Evolutionary conservation across 2,329 filamentous ascomycete genomes (phyloP).

Genomic region (Hypoxylon sp.): DNA sequence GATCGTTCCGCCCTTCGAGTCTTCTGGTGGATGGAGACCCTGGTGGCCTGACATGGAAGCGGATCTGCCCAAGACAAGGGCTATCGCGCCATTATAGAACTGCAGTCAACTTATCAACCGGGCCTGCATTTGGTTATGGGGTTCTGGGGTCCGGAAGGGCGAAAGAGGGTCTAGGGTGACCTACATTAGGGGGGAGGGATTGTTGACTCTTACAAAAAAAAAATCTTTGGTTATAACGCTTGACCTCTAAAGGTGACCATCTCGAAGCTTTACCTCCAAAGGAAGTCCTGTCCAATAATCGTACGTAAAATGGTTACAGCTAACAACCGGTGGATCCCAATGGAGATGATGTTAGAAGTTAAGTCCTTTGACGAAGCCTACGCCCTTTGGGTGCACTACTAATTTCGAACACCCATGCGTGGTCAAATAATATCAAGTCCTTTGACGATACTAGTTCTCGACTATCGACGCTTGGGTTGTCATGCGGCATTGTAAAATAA

Average conservation of each 20-base stretch:
- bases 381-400: conserved; percentile 4
- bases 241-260: conserved; percentile 39
- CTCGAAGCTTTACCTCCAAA: conserved; percentile 33
- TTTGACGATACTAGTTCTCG: conserved; percentile 3
- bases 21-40: conserved; percentile 27
- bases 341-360: conserved; percentile 10
- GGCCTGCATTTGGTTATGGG: conserved; percentile 19
- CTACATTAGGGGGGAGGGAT: neutral
- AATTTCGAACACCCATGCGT: neutral
- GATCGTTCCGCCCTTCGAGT: conserved; percentile 37
- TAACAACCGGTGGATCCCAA: conserved; percentile 10
- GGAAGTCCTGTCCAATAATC: conserved; percentile 20
- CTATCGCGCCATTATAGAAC: conserved; percentile 32
- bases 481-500: conserved; percentile 21
- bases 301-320: conserved; percentile 25
- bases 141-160: conserved; percentile 10
- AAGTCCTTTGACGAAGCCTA: conserved; percentile 6
- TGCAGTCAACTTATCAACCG: conserved; percentile 22
- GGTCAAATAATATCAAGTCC: neutral
- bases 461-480: conserved; percentile 5
- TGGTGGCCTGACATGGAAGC: conserved; percentile 33
- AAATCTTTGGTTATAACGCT: conserved; percentile 23
- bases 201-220: conserved; percentile 10
- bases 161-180: neutral
- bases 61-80: conserved; percentile 26